Conservation (phyloP, 2,329 filamentous ascomycete genomes). For the Stachybotrys echinatus region DNA sequence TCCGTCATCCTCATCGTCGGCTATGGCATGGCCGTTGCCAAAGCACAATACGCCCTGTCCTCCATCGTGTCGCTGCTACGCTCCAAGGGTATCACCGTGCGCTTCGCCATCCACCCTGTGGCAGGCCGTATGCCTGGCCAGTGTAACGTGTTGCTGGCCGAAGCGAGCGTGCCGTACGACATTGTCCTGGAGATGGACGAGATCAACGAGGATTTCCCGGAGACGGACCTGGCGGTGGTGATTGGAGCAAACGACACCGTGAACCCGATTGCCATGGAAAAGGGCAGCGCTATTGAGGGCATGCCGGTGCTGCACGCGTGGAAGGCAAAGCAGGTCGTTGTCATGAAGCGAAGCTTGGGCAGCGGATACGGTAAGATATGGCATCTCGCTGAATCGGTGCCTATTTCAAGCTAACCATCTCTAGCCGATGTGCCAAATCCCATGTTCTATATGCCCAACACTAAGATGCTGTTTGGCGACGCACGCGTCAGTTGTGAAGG, state of each 20-base stretch:
- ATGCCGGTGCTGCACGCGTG: slow-evolving; percentile 92
- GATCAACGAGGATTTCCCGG: slow-evolving; percentile 86
- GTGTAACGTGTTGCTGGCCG: slow-evolving; percentile 85
- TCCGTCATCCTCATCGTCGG: slow-evolving; percentile 87
- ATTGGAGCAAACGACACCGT: slow-evolving; percentile 93
- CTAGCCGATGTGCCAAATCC: slow-evolving; percentile 84
- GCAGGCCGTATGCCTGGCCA: slow-evolving; percentile 91
- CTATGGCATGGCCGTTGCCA: slow-evolving; percentile 92
- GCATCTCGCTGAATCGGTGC: too few species aligned
- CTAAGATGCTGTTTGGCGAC: slow-evolving; percentile 89
- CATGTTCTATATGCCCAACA: slow-evolving; percentile 88
- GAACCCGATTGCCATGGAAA: slow-evolving; percentile 82
- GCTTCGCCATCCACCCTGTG: slow-evolving; percentile 87
- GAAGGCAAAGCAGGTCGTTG: slow-evolving; percentile 89
- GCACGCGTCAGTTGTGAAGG: slow-evolving; percentile 79
- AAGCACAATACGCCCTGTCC: slow-evolving; percentile 85
- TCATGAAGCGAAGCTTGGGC: slow-evolving; percentile 90
- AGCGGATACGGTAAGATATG: slow-evolving; percentile 81
- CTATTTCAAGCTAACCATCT: slow-evolving; percentile 13
- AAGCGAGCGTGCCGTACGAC: slow-evolving; percentile 84
- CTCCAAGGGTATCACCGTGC: slow-evolving; percentile 71
- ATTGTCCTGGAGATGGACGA: slow-evolving; percentile 95
- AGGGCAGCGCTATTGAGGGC: slow-evolving; percentile 77
- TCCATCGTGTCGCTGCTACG: slow-evolving; percentile 73
- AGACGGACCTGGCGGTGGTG: slow-evolving; percentile 81